Base-by-base conservation (phyloP, 306 rosid genomes). In the Cyamopsis tetragonoloba region DNA sequence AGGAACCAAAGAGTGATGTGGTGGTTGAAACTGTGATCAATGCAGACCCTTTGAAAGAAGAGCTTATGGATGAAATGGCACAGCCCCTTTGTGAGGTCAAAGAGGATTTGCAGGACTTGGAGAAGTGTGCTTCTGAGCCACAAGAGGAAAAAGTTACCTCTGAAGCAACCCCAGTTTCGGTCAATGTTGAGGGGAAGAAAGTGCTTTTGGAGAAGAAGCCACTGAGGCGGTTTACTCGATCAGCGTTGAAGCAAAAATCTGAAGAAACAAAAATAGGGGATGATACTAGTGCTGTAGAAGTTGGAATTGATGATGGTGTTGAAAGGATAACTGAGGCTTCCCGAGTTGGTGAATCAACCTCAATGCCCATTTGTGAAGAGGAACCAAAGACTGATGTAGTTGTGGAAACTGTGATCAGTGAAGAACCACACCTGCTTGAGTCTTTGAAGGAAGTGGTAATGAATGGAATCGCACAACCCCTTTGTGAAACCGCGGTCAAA, bases 201-300 rank as follows among this genome's bases (percentile, higher is more conserved):
- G 42, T 42, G 41, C n/a, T 8, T 18, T 7, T 34, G 7, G 87
- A 75, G n/a, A n/a, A n/a, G 64, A 74, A 68, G 62, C 72, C 85
- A 1, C 12, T 2, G 5, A 89, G 83, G 75, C 64, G 87, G 81
- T 80, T 86, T 59, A 89, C 97, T 1, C 80, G 96, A 60, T 88
- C 97, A 7, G 79, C 70, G 15, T 54, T 89, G 83, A 88, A 80
- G 69, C 68, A 47, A 18, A 71, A 75, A 50, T 43, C 35, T 13
- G 89, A 83, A 34, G 70, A 73, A 30, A 32, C 50, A 7, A 62
- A 53, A 11, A 74, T 17, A 3, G 3, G n/a, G 3, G 31, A 55
- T 34, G 68, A 35, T 30, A 71, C 70, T 3, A 14, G 39, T 19
- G 54, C 58, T 26, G 56, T 12, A 11, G 38, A 14, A 59, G 77